These are phyloP conservation scores for Dictyostelium purpureum DNA, from an alignment of 78 protist genomes.

Conservation along the genomic window DNA sequence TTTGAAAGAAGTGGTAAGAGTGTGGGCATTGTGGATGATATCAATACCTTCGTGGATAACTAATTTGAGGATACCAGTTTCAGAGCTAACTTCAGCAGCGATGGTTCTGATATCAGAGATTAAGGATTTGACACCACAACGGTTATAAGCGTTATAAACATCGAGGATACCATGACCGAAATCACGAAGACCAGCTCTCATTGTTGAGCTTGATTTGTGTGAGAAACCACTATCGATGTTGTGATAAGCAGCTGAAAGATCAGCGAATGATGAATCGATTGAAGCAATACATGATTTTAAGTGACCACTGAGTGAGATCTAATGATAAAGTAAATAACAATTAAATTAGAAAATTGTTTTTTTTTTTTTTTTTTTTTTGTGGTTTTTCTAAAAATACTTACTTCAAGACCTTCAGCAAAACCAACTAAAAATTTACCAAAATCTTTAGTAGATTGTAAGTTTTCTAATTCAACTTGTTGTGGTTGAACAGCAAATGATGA, in stretches of 20 bases:
- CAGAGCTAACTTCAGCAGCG: background rate
- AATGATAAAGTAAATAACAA: background rate
- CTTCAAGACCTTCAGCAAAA: slow-evolving; percentile 44
- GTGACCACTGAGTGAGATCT: slow-evolving; percentile 4
- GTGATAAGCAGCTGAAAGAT: background rate
- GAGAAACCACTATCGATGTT: background rate
- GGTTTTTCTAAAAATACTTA: background rate
- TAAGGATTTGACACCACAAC: slow-evolving; percentile 31
- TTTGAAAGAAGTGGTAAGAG: slow-evolving; percentile 39
- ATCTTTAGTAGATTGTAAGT: slow-evolving; percentile 17
- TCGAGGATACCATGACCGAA: slow-evolving; percentile 27
- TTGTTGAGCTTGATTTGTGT: background rate
- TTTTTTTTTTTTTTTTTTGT: too few species aligned
- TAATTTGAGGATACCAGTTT: slow-evolving; percentile 12
- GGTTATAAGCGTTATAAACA: background rate
- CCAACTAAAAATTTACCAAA: slow-evolving; percentile 17
- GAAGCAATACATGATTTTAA: slow-evolving; percentile 1
- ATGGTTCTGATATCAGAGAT: slow-evolving; percentile 25
- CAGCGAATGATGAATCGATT: background rate
- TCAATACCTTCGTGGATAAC: slow-evolving; percentile 47
- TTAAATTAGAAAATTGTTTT: background rate
- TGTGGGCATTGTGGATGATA: slow-evolving; percentile 48
- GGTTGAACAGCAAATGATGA: background rate
- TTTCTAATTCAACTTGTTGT: background rate
- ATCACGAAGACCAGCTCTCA: slow-evolving; percentile 4